Evolutionary conservation across 164 flowering plant genomes (phyloP).

Genomic region (Euptelea pleiosperma): DNA sequence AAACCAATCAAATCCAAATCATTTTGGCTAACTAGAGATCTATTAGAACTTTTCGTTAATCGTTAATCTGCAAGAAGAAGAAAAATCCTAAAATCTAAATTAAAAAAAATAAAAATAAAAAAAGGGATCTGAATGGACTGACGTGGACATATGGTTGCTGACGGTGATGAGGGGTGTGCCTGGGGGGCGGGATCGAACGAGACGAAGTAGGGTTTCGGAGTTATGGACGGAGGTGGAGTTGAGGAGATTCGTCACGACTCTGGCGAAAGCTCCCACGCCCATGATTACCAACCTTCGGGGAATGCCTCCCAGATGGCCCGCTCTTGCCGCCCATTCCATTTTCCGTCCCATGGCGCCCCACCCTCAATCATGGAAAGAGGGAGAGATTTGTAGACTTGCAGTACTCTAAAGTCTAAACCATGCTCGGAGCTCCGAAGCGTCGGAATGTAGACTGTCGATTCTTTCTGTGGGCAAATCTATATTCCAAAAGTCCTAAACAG

Average conservation of each 20-base stretch:
- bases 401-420: too few relatives aligned
- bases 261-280: conserved; percentile 67
- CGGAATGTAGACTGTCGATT: too few relatives aligned
- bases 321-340: conserved; percentile 71
- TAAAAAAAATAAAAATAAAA: background rate
- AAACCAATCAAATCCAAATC: background rate
- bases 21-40: too few relatives aligned
- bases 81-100: background rate
- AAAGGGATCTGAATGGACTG: conserved; percentile 14
- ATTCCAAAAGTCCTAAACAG: too few relatives aligned
- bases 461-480: too few relatives aligned
- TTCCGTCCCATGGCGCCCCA: conserved; percentile 23
- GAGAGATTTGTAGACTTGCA: too few relatives aligned
- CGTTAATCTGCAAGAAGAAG: too few relatives aligned
- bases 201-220: conserved; percentile 53
- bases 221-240: conserved; percentile 64
- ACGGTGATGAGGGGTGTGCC: conserved; percentile 74
- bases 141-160: conserved; percentile 93
- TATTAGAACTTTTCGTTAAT: too few relatives aligned
- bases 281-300: conserved; percentile 48
- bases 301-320: conserved; percentile 48
- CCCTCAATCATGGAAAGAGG: too few relatives aligned
- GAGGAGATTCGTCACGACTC: conserved; percentile 37
- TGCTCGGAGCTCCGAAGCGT: too few relatives aligned
- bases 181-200: conserved; percentile 58